phyloP scores from a whole-genome alignment of 768 basidiomycete species.

The Auriculariales sp. region DNA sequence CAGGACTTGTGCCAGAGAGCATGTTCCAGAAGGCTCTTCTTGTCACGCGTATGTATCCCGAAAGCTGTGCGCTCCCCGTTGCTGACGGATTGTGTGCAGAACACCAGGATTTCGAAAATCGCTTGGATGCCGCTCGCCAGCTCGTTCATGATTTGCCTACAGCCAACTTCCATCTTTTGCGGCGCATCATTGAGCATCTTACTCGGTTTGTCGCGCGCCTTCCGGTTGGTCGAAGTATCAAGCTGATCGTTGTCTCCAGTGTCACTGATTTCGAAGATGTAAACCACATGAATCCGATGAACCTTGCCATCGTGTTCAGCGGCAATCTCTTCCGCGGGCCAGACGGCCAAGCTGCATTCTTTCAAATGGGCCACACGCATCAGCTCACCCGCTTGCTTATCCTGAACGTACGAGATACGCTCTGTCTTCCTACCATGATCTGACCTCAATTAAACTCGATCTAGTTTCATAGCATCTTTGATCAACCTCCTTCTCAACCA shows the following conservation, averaged over 20 bases:
- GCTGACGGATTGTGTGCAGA: constrained; percentile 25
- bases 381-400: constrained; percentile 65
- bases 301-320: constrained; percentile 75
- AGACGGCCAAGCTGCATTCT: constrained; percentile 61
- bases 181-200: constrained; percentile 69
- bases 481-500: constrained; percentile 33
- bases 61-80: background rate
- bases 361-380: constrained; percentile 68
- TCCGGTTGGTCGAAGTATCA: background rate
- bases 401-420: constrained; percentile 45
- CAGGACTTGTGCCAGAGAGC: constrained; percentile 58
- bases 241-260: constrained; percentile 19
- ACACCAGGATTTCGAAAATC: constrained; percentile 52
- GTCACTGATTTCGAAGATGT: constrained; percentile 81
- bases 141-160: constrained; percentile 59
- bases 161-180: constrained; percentile 65
- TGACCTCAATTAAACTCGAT: constrained; percentile 21
- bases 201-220: constrained; percentile 36
- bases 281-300: constrained; percentile 82
- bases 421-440: constrained; percentile 2
- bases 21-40: constrained; percentile 57
- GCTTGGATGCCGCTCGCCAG: constrained; percentile 45
- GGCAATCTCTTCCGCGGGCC: constrained; percentile 67
- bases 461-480: constrained; percentile 46
- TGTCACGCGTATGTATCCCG: constrained; percentile 43